Conservation (phyloP, 768 basidiomycete genomes). For the Ramaria sp. region DNA sequence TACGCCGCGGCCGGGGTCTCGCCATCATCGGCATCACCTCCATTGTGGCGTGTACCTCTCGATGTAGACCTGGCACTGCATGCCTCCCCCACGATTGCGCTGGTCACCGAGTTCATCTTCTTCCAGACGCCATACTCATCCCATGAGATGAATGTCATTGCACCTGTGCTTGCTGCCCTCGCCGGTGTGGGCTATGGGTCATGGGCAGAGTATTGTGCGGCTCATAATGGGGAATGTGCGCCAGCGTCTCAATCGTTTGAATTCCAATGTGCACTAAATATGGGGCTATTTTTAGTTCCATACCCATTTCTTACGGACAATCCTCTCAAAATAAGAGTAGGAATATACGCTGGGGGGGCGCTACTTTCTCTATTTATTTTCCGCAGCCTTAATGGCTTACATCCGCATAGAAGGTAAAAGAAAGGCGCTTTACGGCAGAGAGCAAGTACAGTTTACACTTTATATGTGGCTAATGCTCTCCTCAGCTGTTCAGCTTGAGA, state of each 20-base stretch:
- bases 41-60: conserved; percentile 31
- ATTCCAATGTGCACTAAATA: background rate
- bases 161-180: conserved; percentile 19
- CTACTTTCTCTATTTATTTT: conserved; percentile 46
- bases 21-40: conserved; percentile 20
- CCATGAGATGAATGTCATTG: conserved; percentile 22
- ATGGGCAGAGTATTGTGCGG: conserved; percentile 62
- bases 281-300: conserved; percentile 38
- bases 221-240: conserved; percentile 51
- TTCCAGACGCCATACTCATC: conserved; percentile 47
- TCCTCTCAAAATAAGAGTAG: conserved; percentile 36
- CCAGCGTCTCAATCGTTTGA: conserved; percentile 10
- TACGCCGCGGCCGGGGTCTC: conserved; percentile 7
- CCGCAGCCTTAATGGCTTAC: conserved; percentile 46
- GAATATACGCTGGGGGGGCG: conserved; percentile 47
- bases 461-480: too few species aligned
- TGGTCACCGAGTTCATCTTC: conserved; percentile 57
- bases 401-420: too few species aligned
- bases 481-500: too few species aligned
- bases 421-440: too few species aligned
- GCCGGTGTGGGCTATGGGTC: conserved; percentile 39
- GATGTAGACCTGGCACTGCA: conserved; percentile 56
- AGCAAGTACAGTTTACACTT: too few species aligned
- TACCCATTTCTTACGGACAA: conserved; percentile 74
- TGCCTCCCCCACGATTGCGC: conserved; percentile 42